Evolutionary conservation across 192 early-diverging fungal species (phyloP).

Genomic region (Podochytrium sp.): DNA sequence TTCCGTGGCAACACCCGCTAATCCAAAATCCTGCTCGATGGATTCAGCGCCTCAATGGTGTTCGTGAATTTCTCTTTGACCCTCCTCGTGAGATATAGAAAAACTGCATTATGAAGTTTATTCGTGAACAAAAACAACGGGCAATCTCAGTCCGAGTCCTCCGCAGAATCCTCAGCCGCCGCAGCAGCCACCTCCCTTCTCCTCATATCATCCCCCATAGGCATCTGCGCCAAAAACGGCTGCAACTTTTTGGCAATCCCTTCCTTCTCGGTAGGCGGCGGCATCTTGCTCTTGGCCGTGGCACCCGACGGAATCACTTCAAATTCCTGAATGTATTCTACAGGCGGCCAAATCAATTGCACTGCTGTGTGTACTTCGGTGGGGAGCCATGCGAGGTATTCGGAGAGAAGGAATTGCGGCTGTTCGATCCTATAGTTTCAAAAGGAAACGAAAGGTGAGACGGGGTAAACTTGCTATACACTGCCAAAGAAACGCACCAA

Average conservation of each 20-base stretch:
- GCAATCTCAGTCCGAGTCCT: constrained; percentile 18
- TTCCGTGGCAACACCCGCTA: too few relatives aligned
- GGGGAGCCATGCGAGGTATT: constrained; percentile 51
- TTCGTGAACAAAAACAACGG: background rate
- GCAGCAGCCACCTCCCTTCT: constrained; percentile 5
- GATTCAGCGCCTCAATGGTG: too few relatives aligned
- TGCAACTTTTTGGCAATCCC: constrained; percentile 30
- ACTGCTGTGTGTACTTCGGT: constrained; percentile 44
- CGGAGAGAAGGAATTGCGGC: constrained; percentile 42
- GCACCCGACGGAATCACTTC: constrained; percentile 36
- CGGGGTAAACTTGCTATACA: constrained; percentile 38
- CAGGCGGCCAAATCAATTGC: constrained; percentile 46
- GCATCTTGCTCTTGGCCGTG: background rate
- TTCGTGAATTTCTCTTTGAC: too few relatives aligned
- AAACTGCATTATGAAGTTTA: too few relatives aligned
- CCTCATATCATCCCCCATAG: constrained; percentile 10
- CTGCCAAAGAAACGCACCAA: constrained; percentile 37
- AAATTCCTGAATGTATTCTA: constrained; percentile 39
- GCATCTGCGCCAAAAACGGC: constrained; percentile 11
- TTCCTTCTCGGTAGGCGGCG: constrained; percentile 14
- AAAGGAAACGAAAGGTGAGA: too few relatives aligned
- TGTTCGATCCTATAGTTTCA: constrained; percentile 23
- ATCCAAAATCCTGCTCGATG: too few relatives aligned
- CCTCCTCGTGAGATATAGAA: too few relatives aligned
- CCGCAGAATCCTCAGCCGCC: constrained; percentile 4